Evolutionary conservation across 805 yeast genomes (phyloP).

Genomic region (Scheffersomyces lignosus): DNA sequence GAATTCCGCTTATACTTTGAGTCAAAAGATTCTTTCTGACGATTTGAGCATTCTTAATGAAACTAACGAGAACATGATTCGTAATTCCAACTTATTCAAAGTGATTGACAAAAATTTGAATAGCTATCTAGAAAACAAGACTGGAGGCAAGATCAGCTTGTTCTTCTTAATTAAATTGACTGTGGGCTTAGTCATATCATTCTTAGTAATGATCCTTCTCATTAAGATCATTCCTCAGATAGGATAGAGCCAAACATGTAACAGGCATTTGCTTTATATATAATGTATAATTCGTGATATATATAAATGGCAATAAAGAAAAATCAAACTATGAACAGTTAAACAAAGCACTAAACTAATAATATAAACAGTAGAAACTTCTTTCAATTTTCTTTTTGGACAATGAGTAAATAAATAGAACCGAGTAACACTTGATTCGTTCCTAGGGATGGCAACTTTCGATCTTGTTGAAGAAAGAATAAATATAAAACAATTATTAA

Average conservation of each 20-base stretch:
- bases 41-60: constrained; percentile 34
- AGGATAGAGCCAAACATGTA: constrained; percentile 7
- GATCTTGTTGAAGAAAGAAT: no score
- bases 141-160: constrained; percentile 41
- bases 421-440: no score
- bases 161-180: constrained; percentile 37
- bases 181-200: constrained; percentile 23
- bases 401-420: no score
- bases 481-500: no score
- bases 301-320: background rate
- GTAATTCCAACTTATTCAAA: constrained; percentile 29
- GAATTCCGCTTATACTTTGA: constrained; percentile 45
- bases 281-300: background rate
- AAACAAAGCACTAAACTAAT: background rate
- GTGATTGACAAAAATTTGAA: constrained; percentile 37
- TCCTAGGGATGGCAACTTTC: no score
- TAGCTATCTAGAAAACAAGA: constrained; percentile 35
- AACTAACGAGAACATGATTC: constrained; percentile 35
- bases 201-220: constrained; percentile 32
- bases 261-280: constrained; percentile 1
- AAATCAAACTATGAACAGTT: background rate
- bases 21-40: constrained; percentile 31
- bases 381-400: no score
- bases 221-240: constrained; percentile 38
- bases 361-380: background rate